Conservation (phyloP, 352 stramenopile genomes). For the Phytophthora brassicae region DNA sequence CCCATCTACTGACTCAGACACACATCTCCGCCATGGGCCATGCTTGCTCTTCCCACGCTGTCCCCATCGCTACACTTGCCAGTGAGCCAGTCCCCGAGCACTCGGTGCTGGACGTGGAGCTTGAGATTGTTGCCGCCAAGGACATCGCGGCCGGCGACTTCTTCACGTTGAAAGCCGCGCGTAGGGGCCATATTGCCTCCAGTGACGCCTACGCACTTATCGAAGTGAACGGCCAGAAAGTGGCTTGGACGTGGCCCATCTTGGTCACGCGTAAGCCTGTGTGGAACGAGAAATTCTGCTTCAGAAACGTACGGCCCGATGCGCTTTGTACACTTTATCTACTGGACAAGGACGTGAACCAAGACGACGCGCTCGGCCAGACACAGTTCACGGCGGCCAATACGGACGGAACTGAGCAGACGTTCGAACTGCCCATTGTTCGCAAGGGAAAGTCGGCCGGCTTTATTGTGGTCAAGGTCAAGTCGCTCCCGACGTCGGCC, state of each 20-base stretch:
- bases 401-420: slow-evolving; percentile 6
- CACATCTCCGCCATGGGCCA: neutral
- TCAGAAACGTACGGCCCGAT: slow-evolving; percentile 35
- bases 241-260: slow-evolving; percentile 35
- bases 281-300: slow-evolving; percentile 44
- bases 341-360: slow-evolving; percentile 22
- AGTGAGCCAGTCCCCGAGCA: neutral
- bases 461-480: slow-evolving; percentile 29
- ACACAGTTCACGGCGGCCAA: slow-evolving; percentile 21
- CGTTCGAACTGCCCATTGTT: slow-evolving; percentile 18
- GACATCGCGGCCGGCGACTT: slow-evolving; percentile 24
- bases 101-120: slow-evolving; percentile 23
- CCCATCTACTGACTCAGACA: neutral
- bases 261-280: slow-evolving; percentile 31
- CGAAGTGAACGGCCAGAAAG: slow-evolving; percentile 26
- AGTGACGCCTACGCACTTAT: slow-evolving; percentile 30
- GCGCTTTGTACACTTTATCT: slow-evolving; percentile 26
- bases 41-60: neutral
- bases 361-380: slow-evolving; percentile 16
- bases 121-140: slow-evolving; percentile 23
- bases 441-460: slow-evolving; percentile 18
- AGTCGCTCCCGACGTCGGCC: slow-evolving; percentile 10
- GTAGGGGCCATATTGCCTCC: slow-evolving; percentile 21
- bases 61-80: neutral
- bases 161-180: slow-evolving; percentile 8